Base-by-base conservation (phyloP, 2,329 filamentous ascomycete genomes). In the Aspergillus sp. region DNA sequence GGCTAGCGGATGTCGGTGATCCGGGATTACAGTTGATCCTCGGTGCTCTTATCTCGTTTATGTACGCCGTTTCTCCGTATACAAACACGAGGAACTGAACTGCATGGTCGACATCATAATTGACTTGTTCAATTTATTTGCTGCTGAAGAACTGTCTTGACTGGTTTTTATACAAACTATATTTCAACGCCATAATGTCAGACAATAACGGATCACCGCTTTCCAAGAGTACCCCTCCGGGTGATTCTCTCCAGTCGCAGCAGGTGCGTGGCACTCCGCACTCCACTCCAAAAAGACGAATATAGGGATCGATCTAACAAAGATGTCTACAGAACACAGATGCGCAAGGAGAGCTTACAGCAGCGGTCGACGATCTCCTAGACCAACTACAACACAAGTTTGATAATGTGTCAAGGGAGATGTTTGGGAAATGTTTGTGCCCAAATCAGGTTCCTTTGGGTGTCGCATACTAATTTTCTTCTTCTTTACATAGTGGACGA, bases 321-420 rank as follows among this genome's bases (percentile, higher is more conserved):
- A 31, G 28, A 5, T 12, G 11, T 12, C 31, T 19, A 29, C 38
- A 60, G 56, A 55, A 52, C 46, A 50, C 61, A 29, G 61, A 62
- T 40, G 52, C 65, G 5, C 64, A 66, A 43, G 61, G 91, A 61
- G 78, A 65, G 48, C 58, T 94, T 44, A 83, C 83, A 2, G 81
- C 81, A 4, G 88, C 90, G 2, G 85, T 96, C 1, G 90, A 96
- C 56, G 88, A 95, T 33, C 77, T 96, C 3, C 73, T 96, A 4
- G 89, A 90, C 61, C 85, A 88, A 37, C 72, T 96, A 0, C 88
- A 87, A 40, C 85, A 81, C 65, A 95, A 95, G 65, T 95, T 95
- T 65, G 83, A 86, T 13, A 81, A 80, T 9, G 83, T 95, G 5
- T 94, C 88, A 7, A 85, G 82, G 47, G 90, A 95, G 68, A 85